Evolutionary conservation across 164 flowering plant species (phyloP), one percentile per base, ranked within the genome.

Genomic region (Stephania japonica): DNA sequence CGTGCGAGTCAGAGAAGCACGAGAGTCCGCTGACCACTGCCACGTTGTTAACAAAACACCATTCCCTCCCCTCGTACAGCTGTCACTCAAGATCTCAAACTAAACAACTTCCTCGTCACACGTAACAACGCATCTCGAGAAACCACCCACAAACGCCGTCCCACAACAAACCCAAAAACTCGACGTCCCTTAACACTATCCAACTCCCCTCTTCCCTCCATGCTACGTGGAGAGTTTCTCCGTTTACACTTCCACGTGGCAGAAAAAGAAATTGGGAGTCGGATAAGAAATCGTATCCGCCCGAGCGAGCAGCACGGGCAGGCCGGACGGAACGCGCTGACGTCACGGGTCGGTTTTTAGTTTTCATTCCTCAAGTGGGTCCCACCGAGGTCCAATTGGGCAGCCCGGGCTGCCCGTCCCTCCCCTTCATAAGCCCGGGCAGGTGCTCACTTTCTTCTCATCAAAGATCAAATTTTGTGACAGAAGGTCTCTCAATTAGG

Each of bases 341-440:
- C 70, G 78, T 70, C 69, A 71, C 0, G 4, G 65, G 70, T 64
- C 61, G 44, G 72, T 67, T 47, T 26, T 69, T 32, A 32, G 38
- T 32, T 32, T 32, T 32, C 38, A 75, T 75, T 75, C 77, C n/a
- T 75, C 69, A 32, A 32, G 38, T 61, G 72, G 77, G 66, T 70
- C 62, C 21, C 25, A 76, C 78, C 81, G 83, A 79, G 81, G 69
- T 65, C 82, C 84, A 80, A 70, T 80, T 42, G 72, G 38, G 67
- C 67, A 65, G 67, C 67, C 6, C 11, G 14, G 42, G 41, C 67
- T 65, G 67, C 67, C 67, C 67, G 67, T 25, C 14, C 41, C 67
- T 65, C 67, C 18, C 67, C 67, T 65, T 27, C 67, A 65, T 65
- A 65, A 65, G 67, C 67, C 41, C 67, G 67, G 67, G 67, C 67